phyloP scores from a whole-genome alignment of 306 rosid species.

The Cucurbita moschata region DNA sequence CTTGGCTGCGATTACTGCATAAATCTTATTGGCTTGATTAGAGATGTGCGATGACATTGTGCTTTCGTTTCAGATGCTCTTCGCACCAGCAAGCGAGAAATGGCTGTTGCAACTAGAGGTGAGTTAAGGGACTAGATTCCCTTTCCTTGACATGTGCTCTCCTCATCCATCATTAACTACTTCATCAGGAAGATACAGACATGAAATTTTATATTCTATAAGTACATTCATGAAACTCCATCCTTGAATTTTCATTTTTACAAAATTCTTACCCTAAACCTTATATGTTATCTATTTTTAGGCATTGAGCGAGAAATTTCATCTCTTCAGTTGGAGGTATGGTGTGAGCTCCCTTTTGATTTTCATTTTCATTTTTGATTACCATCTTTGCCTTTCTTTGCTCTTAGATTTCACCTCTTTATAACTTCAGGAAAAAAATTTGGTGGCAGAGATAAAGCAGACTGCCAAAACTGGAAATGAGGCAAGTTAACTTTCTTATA shows the following conservation, averaged over 20 bases:
- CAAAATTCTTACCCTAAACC: neutral
- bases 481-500: conserved; percentile 24
- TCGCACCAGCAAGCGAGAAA: conserved; percentile 83
- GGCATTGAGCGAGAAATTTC: conserved; percentile 90
- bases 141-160: neutral
- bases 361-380: neutral
- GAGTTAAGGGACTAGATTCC: neutral
- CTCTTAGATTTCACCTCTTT: conserved; percentile 4
- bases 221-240: no score
- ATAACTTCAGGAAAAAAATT: conserved; percentile 60
- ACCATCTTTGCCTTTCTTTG: neutral
- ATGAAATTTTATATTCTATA: neutral
- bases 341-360: neutral
- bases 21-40: neutral
- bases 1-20: neutral
- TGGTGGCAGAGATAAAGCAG: conserved; percentile 88
- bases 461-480: conserved; percentile 90
- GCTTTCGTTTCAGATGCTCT: conserved; percentile 54
- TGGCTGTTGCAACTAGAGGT: conserved; percentile 93
- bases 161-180: neutral
- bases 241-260: neutral
- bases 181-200: neutral
- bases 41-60: neutral
- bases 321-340: conserved; percentile 86
- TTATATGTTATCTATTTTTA: conserved; percentile 4